Percentiles rank a stretch among this genome's conserved stretches.
These are phyloP conservation scores for Mycocentrospora acerina DNA, from an alignment of 2,329 filamentous ascomycete species.

Conservation along the genomic window DNA sequence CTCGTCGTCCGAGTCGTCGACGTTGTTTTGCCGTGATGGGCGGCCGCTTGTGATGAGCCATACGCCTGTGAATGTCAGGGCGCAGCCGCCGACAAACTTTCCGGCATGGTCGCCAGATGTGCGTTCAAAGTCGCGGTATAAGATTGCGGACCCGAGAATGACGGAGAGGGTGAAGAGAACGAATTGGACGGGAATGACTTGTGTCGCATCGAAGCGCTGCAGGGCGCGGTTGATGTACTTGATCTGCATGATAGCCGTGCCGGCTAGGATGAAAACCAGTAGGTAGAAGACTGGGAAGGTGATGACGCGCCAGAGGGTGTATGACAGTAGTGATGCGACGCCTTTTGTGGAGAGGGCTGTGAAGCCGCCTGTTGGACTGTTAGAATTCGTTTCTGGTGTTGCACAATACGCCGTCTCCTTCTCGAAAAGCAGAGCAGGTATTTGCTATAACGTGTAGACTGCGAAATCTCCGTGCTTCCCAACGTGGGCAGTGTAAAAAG, in stretches of 20 bases:
- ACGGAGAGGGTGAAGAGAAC: constrained; percentile 95
- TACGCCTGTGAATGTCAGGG: constrained; percentile 93
- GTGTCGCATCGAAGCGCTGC: constrained; percentile 93
- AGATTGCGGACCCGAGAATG: constrained; percentile 86
- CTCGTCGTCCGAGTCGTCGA: constrained; percentile 59
- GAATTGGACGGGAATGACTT: constrained; percentile 97
- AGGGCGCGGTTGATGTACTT: constrained; percentile 90
- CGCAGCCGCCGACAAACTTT: constrained; percentile 88
- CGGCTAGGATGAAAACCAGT: constrained; percentile 75
- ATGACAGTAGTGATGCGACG: constrained; percentile 90
- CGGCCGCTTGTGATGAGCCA: constrained; percentile 93
- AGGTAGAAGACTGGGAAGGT: constrained; percentile 90
- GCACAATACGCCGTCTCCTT: no score
- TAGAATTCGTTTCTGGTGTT: constrained; percentile 9
- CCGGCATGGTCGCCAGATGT: constrained; percentile 70
- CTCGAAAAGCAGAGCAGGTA: no score
- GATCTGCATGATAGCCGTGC: constrained; percentile 92
- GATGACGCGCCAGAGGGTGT: constrained; percentile 83
- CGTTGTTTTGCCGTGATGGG: constrained; percentile 8
- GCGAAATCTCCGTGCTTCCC: no score
- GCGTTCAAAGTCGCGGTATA: constrained; percentile 93
- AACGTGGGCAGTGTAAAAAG: no score
- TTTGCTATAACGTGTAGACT: no score
- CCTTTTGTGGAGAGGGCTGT: constrained; percentile 97
- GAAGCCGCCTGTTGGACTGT: constrained; percentile 67